Percentiles rank a stretch among this genome's conserved stretches.
Conservation (phyloP, 2,329 filamentous ascomycete species). For the Eurotiales sp. region DNA sequence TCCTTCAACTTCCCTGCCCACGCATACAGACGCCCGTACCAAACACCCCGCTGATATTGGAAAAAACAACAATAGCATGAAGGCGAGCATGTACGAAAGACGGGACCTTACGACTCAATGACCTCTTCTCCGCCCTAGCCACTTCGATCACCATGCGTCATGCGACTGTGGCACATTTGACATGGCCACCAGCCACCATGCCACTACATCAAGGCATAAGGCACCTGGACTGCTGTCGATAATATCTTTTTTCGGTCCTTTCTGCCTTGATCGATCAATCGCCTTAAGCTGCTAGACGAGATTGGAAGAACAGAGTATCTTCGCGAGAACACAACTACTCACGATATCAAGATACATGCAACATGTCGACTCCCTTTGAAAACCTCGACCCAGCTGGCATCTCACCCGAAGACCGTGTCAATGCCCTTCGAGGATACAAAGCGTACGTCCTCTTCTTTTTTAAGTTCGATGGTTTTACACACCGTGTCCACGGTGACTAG, state of each 20-base stretch:
- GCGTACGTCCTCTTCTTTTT: constrained; percentile 14
- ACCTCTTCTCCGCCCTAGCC: not conserved
- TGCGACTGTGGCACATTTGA: not conserved
- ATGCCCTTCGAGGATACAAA: constrained; percentile 18
- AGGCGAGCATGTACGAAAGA: not conserved
- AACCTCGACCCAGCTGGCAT: constrained; percentile 13
- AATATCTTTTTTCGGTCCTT: not conserved
- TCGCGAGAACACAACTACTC: not conserved
- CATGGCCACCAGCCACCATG: not conserved
- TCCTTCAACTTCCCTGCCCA: too few relatives aligned
- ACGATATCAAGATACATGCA: not conserved
- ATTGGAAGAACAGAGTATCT: not conserved
- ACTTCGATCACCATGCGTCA: constrained; percentile 8
- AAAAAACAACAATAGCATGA: not conserved
- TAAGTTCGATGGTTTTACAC: too few relatives aligned
- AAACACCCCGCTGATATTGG: not conserved
- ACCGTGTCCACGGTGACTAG: too few relatives aligned
- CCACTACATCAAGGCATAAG: constrained; percentile 4
- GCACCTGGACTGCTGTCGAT: not conserved
- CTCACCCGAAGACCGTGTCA: constrained; percentile 17
- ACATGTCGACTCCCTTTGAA: constrained; percentile 14
- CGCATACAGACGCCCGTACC: too few relatives aligned
- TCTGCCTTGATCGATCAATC: not conserved
- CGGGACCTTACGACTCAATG: constrained; percentile 5
- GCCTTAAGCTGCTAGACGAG: not conserved